These are phyloP conservation scores for Trametes coccinea DNA, from an alignment of 768 basidiomycete species.

Conservation along the genomic window DNA sequence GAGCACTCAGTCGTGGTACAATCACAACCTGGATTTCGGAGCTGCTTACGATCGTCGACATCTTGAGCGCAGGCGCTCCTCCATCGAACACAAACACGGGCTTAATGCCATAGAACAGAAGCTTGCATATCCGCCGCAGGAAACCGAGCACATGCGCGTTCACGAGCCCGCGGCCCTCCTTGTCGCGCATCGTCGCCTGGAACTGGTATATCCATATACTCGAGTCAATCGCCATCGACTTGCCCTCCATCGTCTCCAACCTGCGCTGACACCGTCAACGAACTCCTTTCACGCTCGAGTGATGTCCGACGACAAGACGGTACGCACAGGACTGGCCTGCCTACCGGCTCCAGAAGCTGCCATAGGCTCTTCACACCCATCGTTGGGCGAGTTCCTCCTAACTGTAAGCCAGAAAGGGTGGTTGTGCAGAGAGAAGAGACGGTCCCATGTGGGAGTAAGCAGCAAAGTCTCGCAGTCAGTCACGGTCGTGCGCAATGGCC, in stretches of 20 bases:
- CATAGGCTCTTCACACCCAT: slow-evolving; percentile 99
- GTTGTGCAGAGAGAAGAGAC: background rate
- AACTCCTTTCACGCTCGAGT: no score
- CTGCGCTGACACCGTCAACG: slow-evolving; percentile 39
- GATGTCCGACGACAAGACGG: no score
- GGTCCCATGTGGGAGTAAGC: slow-evolving; percentile 11
- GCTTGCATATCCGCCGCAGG: slow-evolving; percentile 86
- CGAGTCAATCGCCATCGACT: slow-evolving; percentile 94
- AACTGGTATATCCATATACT: slow-evolving; percentile 99
- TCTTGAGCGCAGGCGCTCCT: slow-evolving; percentile 89
- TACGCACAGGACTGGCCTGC: slow-evolving; percentile 86
- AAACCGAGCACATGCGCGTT: slow-evolving; percentile 96
- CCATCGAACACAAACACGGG: slow-evolving; percentile 99
- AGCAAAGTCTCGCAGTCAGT: background rate
- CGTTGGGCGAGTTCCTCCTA: background rate
- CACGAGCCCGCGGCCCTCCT: slow-evolving; percentile 84
- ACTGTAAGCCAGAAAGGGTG: background rate
- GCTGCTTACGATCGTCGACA: slow-evolving; percentile 65
- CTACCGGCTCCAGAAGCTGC: slow-evolving; percentile 90
- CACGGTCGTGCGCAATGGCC: no score
- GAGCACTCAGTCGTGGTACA: background rate
- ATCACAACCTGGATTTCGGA: background rate
- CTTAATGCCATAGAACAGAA: slow-evolving; percentile 96
- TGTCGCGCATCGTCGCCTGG: slow-evolving; percentile 98
- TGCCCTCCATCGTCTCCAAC: slow-evolving; percentile 94